These are phyloP conservation scores for Ophiostoma tasmaniense DNA, from an alignment of 2,329 filamentous ascomycete species.

Conservation along the genomic window DNA sequence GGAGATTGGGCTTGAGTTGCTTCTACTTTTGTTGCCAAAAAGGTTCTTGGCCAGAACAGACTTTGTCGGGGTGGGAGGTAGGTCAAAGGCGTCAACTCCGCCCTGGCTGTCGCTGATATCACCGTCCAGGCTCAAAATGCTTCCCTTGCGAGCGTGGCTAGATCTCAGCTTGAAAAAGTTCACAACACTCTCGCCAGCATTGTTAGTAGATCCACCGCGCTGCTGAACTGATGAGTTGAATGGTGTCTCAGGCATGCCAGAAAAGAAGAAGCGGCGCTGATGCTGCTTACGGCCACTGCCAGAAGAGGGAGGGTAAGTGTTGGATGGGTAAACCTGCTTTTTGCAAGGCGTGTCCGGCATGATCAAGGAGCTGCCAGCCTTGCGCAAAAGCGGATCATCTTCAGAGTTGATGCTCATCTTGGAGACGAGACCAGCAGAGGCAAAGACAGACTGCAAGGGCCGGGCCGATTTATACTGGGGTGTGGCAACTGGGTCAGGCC, in stretches of 20 bases:
- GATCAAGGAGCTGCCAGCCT: slow-evolving; percentile 49
- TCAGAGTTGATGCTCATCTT: slow-evolving; percentile 86
- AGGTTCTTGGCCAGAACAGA: slow-evolving; percentile 34
- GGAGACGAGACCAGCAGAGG: slow-evolving; percentile 88
- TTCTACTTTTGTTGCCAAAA: slow-evolving; percentile 20
- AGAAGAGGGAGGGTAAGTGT: slow-evolving; percentile 52
- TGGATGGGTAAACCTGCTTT: slow-evolving; percentile 62
- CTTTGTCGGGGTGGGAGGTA: slow-evolving; percentile 95
- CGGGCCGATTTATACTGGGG: slow-evolving; percentile 71
- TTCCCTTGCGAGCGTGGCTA: slow-evolving; percentile 47
- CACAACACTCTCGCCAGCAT: slow-evolving; percentile 35
- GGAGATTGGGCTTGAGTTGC: slow-evolving; percentile 20
- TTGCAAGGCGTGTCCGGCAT: slow-evolving; percentile 97
- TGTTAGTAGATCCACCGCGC: slow-evolving; percentile 32
- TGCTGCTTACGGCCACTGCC: slow-evolving; percentile 55
- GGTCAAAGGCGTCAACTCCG: slow-evolving; percentile 50
- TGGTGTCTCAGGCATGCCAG: slow-evolving; percentile 72
- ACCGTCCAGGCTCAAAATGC: slow-evolving; percentile 72
- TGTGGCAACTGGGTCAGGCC: slow-evolving; percentile 52
- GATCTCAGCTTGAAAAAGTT: slow-evolving; percentile 55
- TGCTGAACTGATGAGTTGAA: slow-evolving; percentile 49
- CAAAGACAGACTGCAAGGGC: slow-evolving; percentile 75
- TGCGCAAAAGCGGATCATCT: slow-evolving; percentile 43
- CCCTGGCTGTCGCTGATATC: slow-evolving; percentile 42
- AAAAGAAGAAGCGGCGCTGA: slow-evolving; percentile 50